Evolutionary conservation across 2,329 filamentous ascomycete species (phyloP).

Genomic region (Trichoderma aggressivum): DNA sequence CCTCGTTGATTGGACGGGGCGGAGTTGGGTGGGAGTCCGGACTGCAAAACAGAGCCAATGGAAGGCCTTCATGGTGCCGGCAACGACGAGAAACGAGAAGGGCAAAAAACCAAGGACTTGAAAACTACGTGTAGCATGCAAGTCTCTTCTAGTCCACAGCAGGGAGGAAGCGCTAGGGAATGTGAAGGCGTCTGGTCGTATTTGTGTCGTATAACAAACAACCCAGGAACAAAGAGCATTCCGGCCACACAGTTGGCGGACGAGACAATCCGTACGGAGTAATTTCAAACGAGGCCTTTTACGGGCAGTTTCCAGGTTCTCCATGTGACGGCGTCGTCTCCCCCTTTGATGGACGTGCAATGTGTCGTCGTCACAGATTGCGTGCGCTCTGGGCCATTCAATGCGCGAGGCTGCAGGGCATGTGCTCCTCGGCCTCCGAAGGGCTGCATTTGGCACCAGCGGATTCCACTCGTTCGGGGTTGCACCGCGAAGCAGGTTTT

Average conservation of each 20-base stretch:
- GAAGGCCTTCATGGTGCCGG: background rate
- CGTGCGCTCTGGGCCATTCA: background rate
- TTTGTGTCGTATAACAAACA: conserved; percentile 9
- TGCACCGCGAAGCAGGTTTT: background rate
- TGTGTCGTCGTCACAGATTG: conserved; percentile 15
- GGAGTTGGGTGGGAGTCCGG: background rate
- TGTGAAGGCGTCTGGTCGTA: conserved; percentile 5
- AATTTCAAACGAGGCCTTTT: conserved; percentile 13
- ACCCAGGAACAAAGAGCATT: background rate
- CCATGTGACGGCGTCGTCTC: background rate
- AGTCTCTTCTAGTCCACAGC: background rate
- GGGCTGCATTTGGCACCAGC: conserved; percentile 10
- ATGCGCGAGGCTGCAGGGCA: conserved; percentile 1
- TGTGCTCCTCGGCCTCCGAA: conserved; percentile 12
- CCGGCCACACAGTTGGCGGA: conserved; percentile 12
- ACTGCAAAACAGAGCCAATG: conserved; percentile 4
- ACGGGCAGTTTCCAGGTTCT: background rate
- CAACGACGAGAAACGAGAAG: background rate
- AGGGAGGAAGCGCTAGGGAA: background rate
- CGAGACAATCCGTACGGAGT: conserved; percentile 8
- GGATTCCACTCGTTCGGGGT: conserved; percentile 7
- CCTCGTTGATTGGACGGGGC: background rate
- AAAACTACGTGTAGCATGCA: background rate
- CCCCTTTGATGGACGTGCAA: background rate
- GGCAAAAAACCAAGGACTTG: background rate